Evolutionary conservation across 129 eudicot species (phyloP).

Genomic region (Heracleum sosnowskyi): DNA sequence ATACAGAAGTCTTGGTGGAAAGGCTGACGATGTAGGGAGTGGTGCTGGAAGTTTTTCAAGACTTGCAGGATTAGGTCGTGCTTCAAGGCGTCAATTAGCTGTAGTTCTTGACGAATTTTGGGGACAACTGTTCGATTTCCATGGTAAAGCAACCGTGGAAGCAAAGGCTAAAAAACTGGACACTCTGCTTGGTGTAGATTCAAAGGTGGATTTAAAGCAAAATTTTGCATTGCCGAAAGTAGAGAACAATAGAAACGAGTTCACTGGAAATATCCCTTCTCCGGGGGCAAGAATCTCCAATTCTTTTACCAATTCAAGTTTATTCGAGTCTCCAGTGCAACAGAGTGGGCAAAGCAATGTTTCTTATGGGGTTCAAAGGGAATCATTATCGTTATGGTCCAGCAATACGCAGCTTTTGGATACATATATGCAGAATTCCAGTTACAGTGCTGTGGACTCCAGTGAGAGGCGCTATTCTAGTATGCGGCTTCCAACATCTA

Average conservation of each 20-base stretch:
- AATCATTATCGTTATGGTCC: constrained; percentile 41
- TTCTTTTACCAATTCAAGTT: constrained; percentile 26
- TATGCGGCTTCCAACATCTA: constrained; percentile 63
- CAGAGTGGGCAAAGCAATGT: constrained; percentile 30
- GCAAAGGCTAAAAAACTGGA: constrained; percentile 74
- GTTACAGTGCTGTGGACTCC: constrained; percentile 35
- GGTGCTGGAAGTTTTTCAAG: constrained; percentile 81
- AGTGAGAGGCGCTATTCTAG: constrained; percentile 84
- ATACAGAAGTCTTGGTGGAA: constrained; percentile 53
- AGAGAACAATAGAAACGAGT: constrained; percentile 32
- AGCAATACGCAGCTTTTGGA: constrained; percentile 50
- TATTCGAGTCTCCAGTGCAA: constrained; percentile 36
- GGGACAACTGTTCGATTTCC: constrained; percentile 90
- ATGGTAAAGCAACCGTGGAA: constrained; percentile 70
- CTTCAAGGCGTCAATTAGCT: constrained; percentile 79
- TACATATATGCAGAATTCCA: constrained; percentile 41
- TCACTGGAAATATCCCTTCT: constrained; percentile 27
- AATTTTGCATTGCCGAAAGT: constrained; percentile 22
- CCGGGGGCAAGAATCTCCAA: constrained; percentile 31
- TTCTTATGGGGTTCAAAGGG: constrained; percentile 42
- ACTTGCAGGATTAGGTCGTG: constrained; percentile 84
- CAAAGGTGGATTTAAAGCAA: constrained; percentile 42
- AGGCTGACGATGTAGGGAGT: constrained; percentile 57
- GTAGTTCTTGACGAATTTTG: constrained; percentile 71
- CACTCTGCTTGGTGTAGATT: constrained; percentile 51